Conservation (phyloP, 208 protist species). For the Leishmania lainsoni region DNA sequence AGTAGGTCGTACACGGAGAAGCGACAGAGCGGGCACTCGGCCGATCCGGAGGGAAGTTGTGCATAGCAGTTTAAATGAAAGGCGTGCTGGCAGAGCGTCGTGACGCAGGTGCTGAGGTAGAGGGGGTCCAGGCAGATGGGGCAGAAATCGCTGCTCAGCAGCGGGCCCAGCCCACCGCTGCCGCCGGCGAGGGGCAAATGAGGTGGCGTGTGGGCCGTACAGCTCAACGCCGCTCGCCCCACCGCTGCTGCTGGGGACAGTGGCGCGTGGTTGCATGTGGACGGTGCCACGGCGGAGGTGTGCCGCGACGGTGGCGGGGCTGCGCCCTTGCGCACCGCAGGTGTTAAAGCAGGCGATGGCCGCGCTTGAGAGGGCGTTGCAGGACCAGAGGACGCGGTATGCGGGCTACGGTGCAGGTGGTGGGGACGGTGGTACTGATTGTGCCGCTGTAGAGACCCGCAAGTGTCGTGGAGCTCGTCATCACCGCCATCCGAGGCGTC, state of each 20-base stretch:
- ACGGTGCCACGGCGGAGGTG: background rate
- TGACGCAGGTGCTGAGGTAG: slow-evolving; percentile 39
- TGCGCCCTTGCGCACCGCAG: background rate
- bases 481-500: background rate
- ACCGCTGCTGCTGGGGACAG: background rate
- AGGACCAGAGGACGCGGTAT: background rate
- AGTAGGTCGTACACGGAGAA: slow-evolving; percentile 77
- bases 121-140: slow-evolving; percentile 75
- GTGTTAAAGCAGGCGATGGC: background rate
- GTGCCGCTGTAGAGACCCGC: background rate
- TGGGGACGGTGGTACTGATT: background rate
- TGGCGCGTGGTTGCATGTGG: background rate
- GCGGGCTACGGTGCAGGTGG: background rate
- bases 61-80: slow-evolving; percentile 78
- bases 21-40: slow-evolving; percentile 81
- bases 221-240: background rate
- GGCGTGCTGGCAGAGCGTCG: slow-evolving; percentile 74
- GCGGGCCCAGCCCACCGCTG: slow-evolving; percentile 2
- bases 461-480: background rate
- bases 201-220: background rate
- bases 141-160: slow-evolving; percentile 41
- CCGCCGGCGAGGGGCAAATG: background rate
- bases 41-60: slow-evolving; percentile 44
- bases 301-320: slow-evolving; percentile 7
- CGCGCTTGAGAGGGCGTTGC: background rate